Percentiles rank a stretch among this genome's conserved stretches.
phyloP scores from a whole-genome alignment of 2,329 filamentous ascomycete genomes.

The Cordyceps tenuipes region DNA sequence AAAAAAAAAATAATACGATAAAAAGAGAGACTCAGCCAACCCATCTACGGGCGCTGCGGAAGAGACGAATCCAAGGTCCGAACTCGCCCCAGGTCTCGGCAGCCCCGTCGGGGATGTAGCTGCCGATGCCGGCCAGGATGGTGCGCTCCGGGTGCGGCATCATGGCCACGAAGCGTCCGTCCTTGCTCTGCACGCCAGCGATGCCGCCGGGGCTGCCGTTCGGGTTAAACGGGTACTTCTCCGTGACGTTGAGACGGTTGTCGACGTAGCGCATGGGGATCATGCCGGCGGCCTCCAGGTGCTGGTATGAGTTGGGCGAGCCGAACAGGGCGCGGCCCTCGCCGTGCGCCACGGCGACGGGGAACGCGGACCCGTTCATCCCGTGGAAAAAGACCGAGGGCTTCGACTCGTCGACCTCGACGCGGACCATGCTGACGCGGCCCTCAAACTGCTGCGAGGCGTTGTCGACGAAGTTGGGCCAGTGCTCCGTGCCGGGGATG shows the following conservation, averaged over 20 bases:
- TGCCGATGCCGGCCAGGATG: constrained; percentile 68
- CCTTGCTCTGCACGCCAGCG: constrained; percentile 66
- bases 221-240: constrained; percentile 77
- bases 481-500: constrained; percentile 74
- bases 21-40: constrained; percentile 46
- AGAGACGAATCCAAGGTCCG: constrained; percentile 79
- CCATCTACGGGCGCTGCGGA: constrained; percentile 82
- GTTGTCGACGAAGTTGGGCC: constrained; percentile 85
- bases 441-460: constrained; percentile 83
- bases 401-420: constrained; percentile 49
- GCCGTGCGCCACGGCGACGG: constrained; percentile 83
- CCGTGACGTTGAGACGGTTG: constrained; percentile 63
- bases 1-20: background rate
- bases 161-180: constrained; percentile 76
- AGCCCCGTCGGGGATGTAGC: constrained; percentile 56
- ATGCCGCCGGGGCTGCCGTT: constrained; percentile 80
- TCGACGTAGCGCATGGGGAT: constrained; percentile 79
- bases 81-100: constrained; percentile 66
- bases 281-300: constrained; percentile 57
- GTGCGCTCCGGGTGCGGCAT: constrained; percentile 96
- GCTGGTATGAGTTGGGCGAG: constrained; percentile 40
- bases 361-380: constrained; percentile 74
- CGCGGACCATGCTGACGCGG: constrained; percentile 72
- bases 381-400: constrained; percentile 83
- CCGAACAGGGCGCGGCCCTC: constrained; percentile 75